Conservation (phyloP, 169 alveolate genomes). For the Cryptosporidium xiaoi region DNA sequence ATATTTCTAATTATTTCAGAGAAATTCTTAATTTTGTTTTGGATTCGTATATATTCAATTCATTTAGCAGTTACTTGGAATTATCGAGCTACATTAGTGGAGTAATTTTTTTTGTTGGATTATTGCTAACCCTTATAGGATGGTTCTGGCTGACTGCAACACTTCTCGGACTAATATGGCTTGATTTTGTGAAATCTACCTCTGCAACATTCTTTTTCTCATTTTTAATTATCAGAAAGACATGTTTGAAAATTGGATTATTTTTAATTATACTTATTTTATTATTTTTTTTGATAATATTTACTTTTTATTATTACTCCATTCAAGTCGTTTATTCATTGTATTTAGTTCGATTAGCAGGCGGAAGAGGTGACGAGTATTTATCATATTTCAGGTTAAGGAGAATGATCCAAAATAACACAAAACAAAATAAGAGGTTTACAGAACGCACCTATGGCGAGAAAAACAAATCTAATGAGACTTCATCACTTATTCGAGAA, state of each 20-base stretch:
- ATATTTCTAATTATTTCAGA: too few relatives aligned
- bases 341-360: slow-evolving; percentile 72
- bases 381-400: slow-evolving; percentile 40
- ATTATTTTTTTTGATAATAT: not conserved
- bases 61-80: slow-evolving; percentile 14
- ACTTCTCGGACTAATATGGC: slow-evolving; percentile 35
- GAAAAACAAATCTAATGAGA: slow-evolving; percentile 11
- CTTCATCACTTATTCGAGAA: slow-evolving; percentile 15
- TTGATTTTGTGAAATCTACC: slow-evolving; percentile 33
- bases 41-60: not conserved
- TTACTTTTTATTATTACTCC: slow-evolving; percentile 16
- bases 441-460: not conserved
- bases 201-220: slow-evolving; percentile 12
- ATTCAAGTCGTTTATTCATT: slow-evolving; percentile 62
- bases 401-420: slow-evolving; percentile 15
- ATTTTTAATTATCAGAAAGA: slow-evolving; percentile 3
- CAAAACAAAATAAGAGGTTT: not conserved
- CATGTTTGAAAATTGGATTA: not conserved
- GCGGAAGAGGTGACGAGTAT: slow-evolving; percentile 73
- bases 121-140: not conserved
- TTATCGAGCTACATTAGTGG: slow-evolving; percentile 22
- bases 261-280: slow-evolving; percentile 6
- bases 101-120: slow-evolving; percentile 23
- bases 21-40: too few relatives aligned
- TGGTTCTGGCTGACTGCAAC: slow-evolving; percentile 64